Percentiles rank a stretch among this genome's conserved stretches.
Evolutionary conservation across 345 rosid species (phyloP).

Genomic region (Firmiana major): DNA sequence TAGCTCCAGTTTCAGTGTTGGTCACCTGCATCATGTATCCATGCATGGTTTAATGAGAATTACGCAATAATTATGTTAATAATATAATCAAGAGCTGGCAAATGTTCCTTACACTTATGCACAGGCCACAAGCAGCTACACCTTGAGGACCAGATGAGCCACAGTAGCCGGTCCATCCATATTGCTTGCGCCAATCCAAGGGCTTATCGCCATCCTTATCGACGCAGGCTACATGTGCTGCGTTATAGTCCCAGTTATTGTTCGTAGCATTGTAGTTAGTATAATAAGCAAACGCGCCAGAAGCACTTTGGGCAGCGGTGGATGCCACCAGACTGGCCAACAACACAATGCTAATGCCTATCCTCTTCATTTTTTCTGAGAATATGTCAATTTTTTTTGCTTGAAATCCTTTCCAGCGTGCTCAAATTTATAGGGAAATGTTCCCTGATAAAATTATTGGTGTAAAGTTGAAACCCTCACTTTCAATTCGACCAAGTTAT

Average conservation of each 20-base stretch:
- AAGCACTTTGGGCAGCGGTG: neutral
- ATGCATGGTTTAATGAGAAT: too few species aligned
- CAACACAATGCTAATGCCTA: neutral
- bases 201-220: slow-evolving; percentile 56
- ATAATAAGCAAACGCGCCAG: neutral
- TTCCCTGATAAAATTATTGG: too few species aligned
- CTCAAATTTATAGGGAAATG: too few species aligned
- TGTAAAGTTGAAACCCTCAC: too few species aligned
- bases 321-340: neutral
- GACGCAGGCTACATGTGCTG: slow-evolving; percentile 36
- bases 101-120: slow-evolving; percentile 35
- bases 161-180: slow-evolving; percentile 66
- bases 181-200: slow-evolving; percentile 44
- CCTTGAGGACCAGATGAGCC: slow-evolving; percentile 46
- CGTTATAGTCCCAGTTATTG: neutral
- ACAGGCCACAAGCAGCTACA: slow-evolving; percentile 49
- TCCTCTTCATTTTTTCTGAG: neutral
- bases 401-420: too few species aligned
- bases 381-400: too few species aligned
- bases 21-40: slow-evolving; percentile 27
- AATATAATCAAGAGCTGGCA: neutral
- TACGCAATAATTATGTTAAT: neutral
- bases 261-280: neutral
- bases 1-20: slow-evolving; percentile 34
- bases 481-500: too few species aligned